Conservation (phyloP, 495 filamentous ascomycete genomes). For the Penicillium pulvis region DNA sequence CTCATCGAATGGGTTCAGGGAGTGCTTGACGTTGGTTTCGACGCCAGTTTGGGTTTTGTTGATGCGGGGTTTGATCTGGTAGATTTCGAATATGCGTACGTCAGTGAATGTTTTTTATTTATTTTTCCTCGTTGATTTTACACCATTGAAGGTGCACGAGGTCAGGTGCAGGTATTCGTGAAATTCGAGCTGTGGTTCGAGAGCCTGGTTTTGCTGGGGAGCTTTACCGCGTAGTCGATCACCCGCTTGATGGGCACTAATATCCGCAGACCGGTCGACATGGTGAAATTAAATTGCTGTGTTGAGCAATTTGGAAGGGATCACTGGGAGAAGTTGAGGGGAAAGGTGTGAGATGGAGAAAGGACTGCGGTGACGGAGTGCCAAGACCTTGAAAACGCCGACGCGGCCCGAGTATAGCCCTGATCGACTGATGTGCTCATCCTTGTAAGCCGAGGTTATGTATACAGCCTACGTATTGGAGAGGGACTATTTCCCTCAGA, state of each 20-base stretch:
- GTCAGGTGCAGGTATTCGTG: background rate
- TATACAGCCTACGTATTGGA: background rate
- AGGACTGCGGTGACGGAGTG: slow-evolving; percentile 34
- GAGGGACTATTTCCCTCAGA: background rate
- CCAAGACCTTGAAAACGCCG: slow-evolving; percentile 37
- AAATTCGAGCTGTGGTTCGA: background rate
- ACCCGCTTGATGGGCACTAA: slow-evolving; percentile 96
- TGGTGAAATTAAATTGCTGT: slow-evolving; percentile 40
- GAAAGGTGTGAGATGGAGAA: slow-evolving; percentile 19
- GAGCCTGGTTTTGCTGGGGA: slow-evolving; percentile 15
- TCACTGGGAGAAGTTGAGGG: slow-evolving; percentile 17
- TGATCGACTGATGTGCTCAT: slow-evolving; percentile 20
- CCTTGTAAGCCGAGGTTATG: slow-evolving; percentile 42
- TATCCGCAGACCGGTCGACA: slow-evolving; percentile 82
- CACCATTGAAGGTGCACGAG: background rate
- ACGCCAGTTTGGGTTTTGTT: slow-evolving; percentile 94
- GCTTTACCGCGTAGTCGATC: slow-evolving; percentile 94
- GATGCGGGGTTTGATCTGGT: slow-evolving; percentile 93
- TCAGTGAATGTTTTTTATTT: slow-evolving; percentile 9
- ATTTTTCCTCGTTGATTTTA: background rate
- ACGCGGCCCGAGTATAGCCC: slow-evolving; percentile 43
- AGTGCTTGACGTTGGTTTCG: slow-evolving; percentile 92
- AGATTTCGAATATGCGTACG: background rate
- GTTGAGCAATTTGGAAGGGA: slow-evolving; percentile 7
- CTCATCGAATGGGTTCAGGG: slow-evolving; percentile 99